Evolutionary conservation across 2,329 filamentous ascomycete genomes (phyloP), one percentile per base, ranked within the genome.

Genomic region (Clonostachys chloroleuca): DNA sequence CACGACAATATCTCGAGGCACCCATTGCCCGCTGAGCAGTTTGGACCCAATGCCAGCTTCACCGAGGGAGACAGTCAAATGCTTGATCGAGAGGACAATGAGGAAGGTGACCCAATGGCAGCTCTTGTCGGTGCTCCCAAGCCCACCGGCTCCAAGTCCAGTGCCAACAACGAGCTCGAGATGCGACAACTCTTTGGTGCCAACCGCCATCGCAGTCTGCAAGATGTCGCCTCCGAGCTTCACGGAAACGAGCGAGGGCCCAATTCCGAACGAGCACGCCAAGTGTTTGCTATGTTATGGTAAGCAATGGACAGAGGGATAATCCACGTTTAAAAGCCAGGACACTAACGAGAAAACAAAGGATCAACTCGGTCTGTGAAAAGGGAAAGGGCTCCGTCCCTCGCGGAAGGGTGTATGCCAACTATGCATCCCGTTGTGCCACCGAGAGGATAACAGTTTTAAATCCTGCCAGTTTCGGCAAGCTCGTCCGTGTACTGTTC

Each of bases 381-480:
- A 82, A 82, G 51, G 87, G 87, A 40, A 89, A 89, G 62, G 86
- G 86, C 1, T 96, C 94, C 6, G 92, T 97, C 1, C 91, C 94
- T 7, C 80, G 94, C 57, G 94, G 94, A 54, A 81, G 92, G 49
- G 94, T 99, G 3, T 99, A 97, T 66, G 90, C 92, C 50, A 92
- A 92, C 63, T 99, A 99, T 65, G 94, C 92, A 43, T 91, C 89
- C 24, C 84, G 89, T 52, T 99, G 94, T 66, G 92, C 89, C 40
- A 95, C 87, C 6, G 92, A 97, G 62, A 84, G 92, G 60, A 95
- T 97, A 37, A 95, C 94, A 1, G 92, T 96, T 10, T 71, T 99
- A 48, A 99, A 99, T 61, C 94, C 94, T 40, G 94, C 94, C 10
- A 97, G 92, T 30, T 99, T 99, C 67, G 94, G 94, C 48, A 99